These are phyloP conservation scores for Penicillium arizonense DNA, from an alignment of 495 filamentous ascomycete genomes.

Conservation along the genomic window DNA sequence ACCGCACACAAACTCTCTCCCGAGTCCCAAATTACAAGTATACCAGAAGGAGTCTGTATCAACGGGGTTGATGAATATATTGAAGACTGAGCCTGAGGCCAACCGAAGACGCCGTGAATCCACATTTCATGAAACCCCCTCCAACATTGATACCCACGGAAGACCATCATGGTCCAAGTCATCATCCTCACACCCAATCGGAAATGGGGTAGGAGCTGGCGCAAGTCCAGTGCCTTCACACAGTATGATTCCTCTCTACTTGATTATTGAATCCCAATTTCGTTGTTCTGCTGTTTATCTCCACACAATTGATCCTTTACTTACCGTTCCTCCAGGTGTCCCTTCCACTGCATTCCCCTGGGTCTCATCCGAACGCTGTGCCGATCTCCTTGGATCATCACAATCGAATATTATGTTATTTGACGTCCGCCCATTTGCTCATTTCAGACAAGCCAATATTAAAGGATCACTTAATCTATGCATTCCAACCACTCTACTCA, in stretches of 20 bases:
- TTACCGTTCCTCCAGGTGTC: background rate
- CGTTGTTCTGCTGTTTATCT: background rate
- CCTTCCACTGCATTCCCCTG: constrained; percentile 30
- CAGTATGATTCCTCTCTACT: constrained; percentile 2
- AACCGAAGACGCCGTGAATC: constrained; percentile 24
- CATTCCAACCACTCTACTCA: constrained; percentile 91
- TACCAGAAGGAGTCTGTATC: constrained; percentile 74
- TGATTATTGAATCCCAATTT: background rate
- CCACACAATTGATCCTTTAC: background rate
- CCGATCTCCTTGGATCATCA: constrained; percentile 60
- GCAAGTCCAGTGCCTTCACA: constrained; percentile 2
- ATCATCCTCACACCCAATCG: background rate
- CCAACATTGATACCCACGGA: constrained; percentile 12
- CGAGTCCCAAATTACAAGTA: constrained; percentile 66
- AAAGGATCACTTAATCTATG: constrained; percentile 83
- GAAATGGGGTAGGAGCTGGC: background rate
- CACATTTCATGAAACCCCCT: constrained; percentile 16
- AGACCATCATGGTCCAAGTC: constrained; percentile 3
- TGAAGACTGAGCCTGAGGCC: constrained; percentile 30
- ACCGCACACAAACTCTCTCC: constrained; percentile 63
- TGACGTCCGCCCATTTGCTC: constrained; percentile 86
- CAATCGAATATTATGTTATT: constrained; percentile 65
- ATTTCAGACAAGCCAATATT: constrained; percentile 74
- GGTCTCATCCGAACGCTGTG: constrained; percentile 63
- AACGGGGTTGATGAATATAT: constrained; percentile 63